Evolutionary conservation across 2,329 filamentous ascomycete species (phyloP), one percentile per base, ranked within the genome.

Genomic region (Dissoconium aciculare): DNA sequence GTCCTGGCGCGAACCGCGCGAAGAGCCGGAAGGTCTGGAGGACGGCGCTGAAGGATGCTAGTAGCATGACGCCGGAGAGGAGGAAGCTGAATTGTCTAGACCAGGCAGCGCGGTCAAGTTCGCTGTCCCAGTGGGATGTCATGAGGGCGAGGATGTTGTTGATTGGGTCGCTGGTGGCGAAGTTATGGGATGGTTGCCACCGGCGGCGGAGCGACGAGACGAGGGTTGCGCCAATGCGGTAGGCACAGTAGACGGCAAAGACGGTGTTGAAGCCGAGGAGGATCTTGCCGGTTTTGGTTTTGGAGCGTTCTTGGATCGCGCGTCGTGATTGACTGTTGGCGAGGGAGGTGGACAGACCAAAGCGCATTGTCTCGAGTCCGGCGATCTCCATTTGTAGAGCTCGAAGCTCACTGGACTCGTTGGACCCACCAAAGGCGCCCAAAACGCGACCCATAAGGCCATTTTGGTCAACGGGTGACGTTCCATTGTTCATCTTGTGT

Each of bases 21-120:
- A 92, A 81, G 32, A 92, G 67, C 42, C 78, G 74, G 45, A 87
- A 79, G 0, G 83, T 92, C 52, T 89, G 82, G n/a, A 85, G 62
- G 11, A 81, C 82, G 34, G 75, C 79, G 53, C 78, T 82, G 55
- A 84, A 83, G 33, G 78, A 82, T 2, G 79, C 76, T 11, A 82
- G 64, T 14, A 92, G 73, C 52, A 92, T 89, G 29, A 85, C 71
- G 11, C 82, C 83, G 5, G 77, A 82, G 4, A 92, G 66, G 13
- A 83, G 60, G 55, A 92, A 91, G 36, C 78, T 83, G 41, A 91
- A 85, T 49, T 83, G 79, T 16, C 81, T 75, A 13, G 79, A 76
- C 81, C 82, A 91, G 6, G 80, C 78, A 8, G 73, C 67, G 47
- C 83, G 79, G 56, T 92, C 79, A 15, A 92, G 68, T 37, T 75